Percentiles rank a stretch among this genome's conserved stretches.
Conservation (phyloP, 139 green algal genomes). For the Penium margaritaceum region DNA sequence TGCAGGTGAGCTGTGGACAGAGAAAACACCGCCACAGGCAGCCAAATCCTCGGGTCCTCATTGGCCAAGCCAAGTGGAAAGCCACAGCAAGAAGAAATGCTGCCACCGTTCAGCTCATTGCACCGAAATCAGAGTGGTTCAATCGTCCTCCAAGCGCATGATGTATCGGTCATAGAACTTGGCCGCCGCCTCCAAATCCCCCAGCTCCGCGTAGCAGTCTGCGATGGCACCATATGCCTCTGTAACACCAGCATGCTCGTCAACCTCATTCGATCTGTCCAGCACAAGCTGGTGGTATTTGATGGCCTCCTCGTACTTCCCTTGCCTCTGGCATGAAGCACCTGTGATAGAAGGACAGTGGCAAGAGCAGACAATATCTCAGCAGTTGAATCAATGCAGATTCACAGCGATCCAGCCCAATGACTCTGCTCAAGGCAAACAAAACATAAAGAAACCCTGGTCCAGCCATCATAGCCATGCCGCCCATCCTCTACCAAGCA, state of each 20-base stretch:
- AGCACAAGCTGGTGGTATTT: conserved; percentile 37
- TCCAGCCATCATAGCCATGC: neutral
- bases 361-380: neutral
- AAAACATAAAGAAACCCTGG: neutral
- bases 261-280: conserved; percentile 21
- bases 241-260: conserved; percentile 24
- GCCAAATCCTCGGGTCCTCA: too few relatives aligned
- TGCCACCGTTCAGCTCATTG: too few relatives aligned
- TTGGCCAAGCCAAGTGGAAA: too few relatives aligned
- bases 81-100: too few relatives aligned
- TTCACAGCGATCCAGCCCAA: too few relatives aligned
- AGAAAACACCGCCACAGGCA: too few relatives aligned
- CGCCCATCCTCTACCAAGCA: too few relatives aligned
- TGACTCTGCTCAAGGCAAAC: too few relatives aligned
- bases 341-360: neutral
- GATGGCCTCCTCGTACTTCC: conserved; percentile 34
- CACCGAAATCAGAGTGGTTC: too few relatives aligned
- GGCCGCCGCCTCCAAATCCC: conserved; percentile 36
- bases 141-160: neutral
- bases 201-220: conserved; percentile 47
- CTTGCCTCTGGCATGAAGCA: conserved; percentile 10
- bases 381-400: neutral
- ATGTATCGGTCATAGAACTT: conserved; percentile 39
- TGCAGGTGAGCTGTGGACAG: too few relatives aligned
- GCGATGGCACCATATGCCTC: conserved; percentile 50